Evolutionary conservation across 1,139 yeast genomes (phyloP).

Genomic region (Blastobotrys raffinosifermentans): DNA sequence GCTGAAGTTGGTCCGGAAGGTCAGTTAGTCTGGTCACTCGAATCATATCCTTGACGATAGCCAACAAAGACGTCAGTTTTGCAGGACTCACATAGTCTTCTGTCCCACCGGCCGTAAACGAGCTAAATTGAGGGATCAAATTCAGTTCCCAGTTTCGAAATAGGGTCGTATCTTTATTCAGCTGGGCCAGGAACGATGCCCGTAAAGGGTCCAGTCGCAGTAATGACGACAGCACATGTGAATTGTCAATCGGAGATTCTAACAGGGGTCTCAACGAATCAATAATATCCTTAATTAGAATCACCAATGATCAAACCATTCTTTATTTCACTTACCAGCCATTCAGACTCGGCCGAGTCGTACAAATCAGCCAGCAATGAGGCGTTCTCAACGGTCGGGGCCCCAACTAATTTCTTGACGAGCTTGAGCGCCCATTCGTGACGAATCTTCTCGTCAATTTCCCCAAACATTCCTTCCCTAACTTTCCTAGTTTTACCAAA

Average conservation of each 20-base stretch:
- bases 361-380: constrained; percentile 7
- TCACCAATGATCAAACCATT: neutral
- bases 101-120: neutral
- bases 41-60: neutral
- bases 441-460: constrained; percentile 4
- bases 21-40: neutral
- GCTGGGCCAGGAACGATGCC: no score
- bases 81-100: neutral
- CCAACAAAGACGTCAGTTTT: neutral
- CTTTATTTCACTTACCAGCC: constrained; percentile 6
- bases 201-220: no score
- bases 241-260: neutral
- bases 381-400: constrained; percentile 6
- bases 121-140: constrained; percentile 1
- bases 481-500: neutral
- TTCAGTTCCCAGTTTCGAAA: neutral
- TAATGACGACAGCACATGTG: constrained; percentile 2
- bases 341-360: constrained; percentile 7
- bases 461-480: constrained; percentile 2
- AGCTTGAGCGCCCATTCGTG: constrained; percentile 8
- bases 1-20: constrained; percentile 3
- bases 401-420: constrained; percentile 4
- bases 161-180: neutral
- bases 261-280: constrained; percentile 6
- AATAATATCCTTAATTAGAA: neutral